These are phyloP conservation scores for Monosiga brevicollis DNA, from an alignment of 78 protist species.

Conservation along the genomic window DNA sequence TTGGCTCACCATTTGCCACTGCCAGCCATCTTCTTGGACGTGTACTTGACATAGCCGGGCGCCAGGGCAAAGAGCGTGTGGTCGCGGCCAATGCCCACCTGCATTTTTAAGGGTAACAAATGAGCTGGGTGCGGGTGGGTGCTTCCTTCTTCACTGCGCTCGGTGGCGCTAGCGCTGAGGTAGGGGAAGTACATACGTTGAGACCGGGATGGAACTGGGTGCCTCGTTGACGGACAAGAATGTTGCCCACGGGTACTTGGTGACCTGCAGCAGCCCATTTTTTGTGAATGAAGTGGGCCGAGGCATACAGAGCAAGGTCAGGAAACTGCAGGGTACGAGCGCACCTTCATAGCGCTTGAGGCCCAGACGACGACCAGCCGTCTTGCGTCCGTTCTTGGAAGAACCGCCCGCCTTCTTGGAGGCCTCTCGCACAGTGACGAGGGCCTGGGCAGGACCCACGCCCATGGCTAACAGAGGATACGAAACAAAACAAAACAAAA, in stretches of 20 bases:
- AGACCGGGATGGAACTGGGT: constrained; percentile 39
- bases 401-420: constrained; percentile 45
- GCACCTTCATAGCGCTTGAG: constrained; percentile 20
- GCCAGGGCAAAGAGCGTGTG: background rate
- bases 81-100: background rate
- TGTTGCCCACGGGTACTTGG: constrained; percentile 36
- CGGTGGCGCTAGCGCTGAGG: background rate
- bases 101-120: background rate
- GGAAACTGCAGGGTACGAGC: background rate
- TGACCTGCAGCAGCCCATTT: constrained; percentile 10
- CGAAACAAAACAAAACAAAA: no score
- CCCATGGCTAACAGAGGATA: no score
- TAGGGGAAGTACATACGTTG: background rate
- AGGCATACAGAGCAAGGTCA: background rate
- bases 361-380: constrained; percentile 28
- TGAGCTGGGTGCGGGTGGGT: background rate
- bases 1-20: no score
- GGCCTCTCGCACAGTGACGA: background rate
- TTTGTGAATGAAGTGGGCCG: background rate
- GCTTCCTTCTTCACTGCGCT: background rate
- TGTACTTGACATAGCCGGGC: background rate
- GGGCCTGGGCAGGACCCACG: no score
- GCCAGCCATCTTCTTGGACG: no score
- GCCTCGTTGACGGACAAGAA: constrained; percentile 65
- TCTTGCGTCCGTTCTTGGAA: constrained; percentile 16